phyloP scores from a whole-genome alignment of 2,329 filamentous ascomycete species.

The Penicillium sp. region DNA sequence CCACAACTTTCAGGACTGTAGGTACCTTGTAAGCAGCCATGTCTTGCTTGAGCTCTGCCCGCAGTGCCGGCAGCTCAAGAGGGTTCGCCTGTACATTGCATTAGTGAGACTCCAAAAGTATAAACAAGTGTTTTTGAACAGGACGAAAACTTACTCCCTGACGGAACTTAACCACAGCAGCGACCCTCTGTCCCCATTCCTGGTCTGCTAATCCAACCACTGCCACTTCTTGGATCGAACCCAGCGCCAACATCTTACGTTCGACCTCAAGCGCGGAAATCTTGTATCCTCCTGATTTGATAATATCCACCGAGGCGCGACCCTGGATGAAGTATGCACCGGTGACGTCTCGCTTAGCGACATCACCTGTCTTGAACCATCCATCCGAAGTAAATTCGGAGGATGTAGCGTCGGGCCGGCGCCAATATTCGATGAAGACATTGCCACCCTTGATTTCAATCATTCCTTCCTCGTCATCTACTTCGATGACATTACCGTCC shows the following conservation, averaged over 20 bases:
- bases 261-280: slow-evolving; percentile 61
- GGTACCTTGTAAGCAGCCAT: slow-evolving; percentile 92
- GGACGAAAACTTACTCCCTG: slow-evolving; percentile 33
- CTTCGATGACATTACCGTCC: slow-evolving; percentile 36
- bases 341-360: slow-evolving; percentile 39
- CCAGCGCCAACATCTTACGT: slow-evolving; percentile 55
- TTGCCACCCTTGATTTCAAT: slow-evolving; percentile 49
- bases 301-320: slow-evolving; percentile 57
- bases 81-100: slow-evolving; percentile 24
- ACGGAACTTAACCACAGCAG: slow-evolving; percentile 53
- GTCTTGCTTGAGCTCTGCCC: slow-evolving; percentile 40
- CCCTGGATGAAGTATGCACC: slow-evolving; percentile 59
- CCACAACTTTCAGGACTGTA: slow-evolving; percentile 80
- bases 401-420: slow-evolving; percentile 50
- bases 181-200: slow-evolving; percentile 60
- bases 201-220: slow-evolving; percentile 59
- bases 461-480: slow-evolving; percentile 44
- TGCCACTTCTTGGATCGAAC: slow-evolving; percentile 56
- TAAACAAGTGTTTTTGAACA: not conserved
- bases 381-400: slow-evolving; percentile 53
- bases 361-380: slow-evolving; percentile 56
- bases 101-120: slow-evolving; percentile 2
- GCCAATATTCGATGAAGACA: slow-evolving; percentile 49
- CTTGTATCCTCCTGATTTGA: slow-evolving; percentile 62
- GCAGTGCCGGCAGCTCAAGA: slow-evolving; percentile 37